Evolutionary conservation across 202 grass and related monocot genomes (phyloP).

Genomic region (Bolboschoenoplectus hybrid): DNA sequence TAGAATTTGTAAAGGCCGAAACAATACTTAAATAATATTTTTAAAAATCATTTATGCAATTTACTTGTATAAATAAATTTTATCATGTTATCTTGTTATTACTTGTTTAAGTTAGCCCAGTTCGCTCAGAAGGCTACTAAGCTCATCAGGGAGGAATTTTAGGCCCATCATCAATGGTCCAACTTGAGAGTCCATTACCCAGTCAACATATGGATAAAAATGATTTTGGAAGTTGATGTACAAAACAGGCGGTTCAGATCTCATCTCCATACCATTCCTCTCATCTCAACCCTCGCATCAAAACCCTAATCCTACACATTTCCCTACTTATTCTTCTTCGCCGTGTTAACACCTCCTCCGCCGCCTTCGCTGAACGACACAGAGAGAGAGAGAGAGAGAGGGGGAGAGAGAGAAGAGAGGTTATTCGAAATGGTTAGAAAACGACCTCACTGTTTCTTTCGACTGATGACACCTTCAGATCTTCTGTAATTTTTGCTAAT

Average conservation of each 20-base stretch:
- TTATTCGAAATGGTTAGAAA: constrained; percentile 10
- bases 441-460: not conserved
- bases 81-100: no score
- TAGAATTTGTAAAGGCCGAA: no score
- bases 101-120: no score
- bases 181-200: not conserved
- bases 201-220: no score
- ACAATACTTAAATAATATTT: no score
- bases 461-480: not conserved
- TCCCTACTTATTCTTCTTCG: constrained; percentile 22
- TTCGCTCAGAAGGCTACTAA: no score
- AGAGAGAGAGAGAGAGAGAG: not conserved
- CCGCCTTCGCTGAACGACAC: not conserved
- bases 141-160: not conserved
- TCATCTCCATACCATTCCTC: not conserved
- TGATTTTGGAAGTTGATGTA: not conserved
- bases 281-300: constrained; percentile 27
- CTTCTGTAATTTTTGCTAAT: not conserved
- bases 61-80: no score
- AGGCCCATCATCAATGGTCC: not conserved
- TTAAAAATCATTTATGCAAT: no score
- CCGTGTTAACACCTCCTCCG: not conserved
- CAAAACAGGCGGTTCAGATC: not conserved
- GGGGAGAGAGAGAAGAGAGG: not conserved
- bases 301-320: constrained; percentile 26